Evolutionary conservation across 2,329 filamentous ascomycete genomes (phyloP).

Genomic region (Cordyceps militaris): DNA sequence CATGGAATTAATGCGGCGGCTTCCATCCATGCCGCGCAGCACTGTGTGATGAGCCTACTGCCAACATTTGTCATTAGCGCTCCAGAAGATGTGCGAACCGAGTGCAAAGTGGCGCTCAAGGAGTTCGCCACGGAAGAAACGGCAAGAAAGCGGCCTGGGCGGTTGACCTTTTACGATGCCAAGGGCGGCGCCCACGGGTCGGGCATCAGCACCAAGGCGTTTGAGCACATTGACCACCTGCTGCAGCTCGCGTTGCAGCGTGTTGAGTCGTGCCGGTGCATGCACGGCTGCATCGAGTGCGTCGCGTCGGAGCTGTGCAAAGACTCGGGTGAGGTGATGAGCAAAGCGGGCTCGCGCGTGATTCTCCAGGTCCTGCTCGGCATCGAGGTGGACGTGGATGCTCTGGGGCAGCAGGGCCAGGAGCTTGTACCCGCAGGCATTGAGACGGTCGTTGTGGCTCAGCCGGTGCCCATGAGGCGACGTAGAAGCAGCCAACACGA

Average conservation of each 20-base stretch:
- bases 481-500: slow-evolving; percentile 9
- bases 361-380: slow-evolving; percentile 71
- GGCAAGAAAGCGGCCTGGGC: slow-evolving; percentile 71
- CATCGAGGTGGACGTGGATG: slow-evolving; percentile 71
- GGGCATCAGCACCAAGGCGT: slow-evolving; percentile 86
- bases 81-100: slow-evolving; percentile 86
- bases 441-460: slow-evolving; percentile 74
- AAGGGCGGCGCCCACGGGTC: slow-evolving; percentile 79
- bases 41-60: slow-evolving; percentile 78
- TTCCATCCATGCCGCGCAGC: slow-evolving; percentile 90
- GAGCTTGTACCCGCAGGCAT: slow-evolving; percentile 66
- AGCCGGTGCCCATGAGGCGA: slow-evolving; percentile 47
- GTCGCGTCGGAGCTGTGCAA: slow-evolving; percentile 79
- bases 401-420: slow-evolving; percentile 71
- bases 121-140: slow-evolving; percentile 70
- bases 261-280: slow-evolving; percentile 68
- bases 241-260: slow-evolving; percentile 68
- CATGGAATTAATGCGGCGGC: slow-evolving; percentile 73
- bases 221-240: slow-evolving; percentile 81
- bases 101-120: slow-evolving; percentile 85
- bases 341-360: slow-evolving; percentile 78
- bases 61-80: slow-evolving; percentile 86
- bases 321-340: slow-evolving; percentile 86
- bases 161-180: slow-evolving; percentile 90
- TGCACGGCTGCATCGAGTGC: slow-evolving; percentile 82